Conservation (phyloP, 768 basidiomycete genomes). For the Hericium coralloides region DNA sequence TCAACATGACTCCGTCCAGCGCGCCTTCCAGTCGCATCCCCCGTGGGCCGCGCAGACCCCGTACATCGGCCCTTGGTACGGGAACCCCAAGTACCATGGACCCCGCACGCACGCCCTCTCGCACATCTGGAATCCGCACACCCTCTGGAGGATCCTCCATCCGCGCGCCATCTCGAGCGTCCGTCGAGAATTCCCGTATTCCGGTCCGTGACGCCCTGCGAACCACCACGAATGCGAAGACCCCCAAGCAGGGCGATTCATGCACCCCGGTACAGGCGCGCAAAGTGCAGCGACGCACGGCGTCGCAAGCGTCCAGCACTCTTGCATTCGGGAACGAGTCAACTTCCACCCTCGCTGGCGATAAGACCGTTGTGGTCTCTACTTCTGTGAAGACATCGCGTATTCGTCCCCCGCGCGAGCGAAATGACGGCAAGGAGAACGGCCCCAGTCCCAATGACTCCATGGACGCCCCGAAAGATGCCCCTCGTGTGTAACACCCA, state of each 20-base stretch:
- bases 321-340: background rate
- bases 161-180: background rate
- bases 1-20: background rate
- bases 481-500: background rate
- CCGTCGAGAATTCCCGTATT: background rate
- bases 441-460: background rate
- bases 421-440: slow-evolving; percentile 9
- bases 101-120: background rate
- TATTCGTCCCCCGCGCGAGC: background rate
- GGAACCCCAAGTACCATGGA: background rate
- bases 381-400: background rate
- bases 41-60: slow-evolving; percentile 9
- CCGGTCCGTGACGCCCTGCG: background rate
- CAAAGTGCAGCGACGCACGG: slow-evolving; percentile 5
- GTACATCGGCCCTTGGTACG: background rate
- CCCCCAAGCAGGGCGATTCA: background rate
- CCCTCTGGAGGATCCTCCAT: too few species aligned
- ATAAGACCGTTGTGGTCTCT: background rate
- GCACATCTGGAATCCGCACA: too few species aligned
- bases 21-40: slow-evolving; percentile 8
- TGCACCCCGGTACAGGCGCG: background rate
- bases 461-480: background rate
- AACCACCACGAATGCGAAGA: background rate
- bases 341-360: background rate
- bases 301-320: slow-evolving; percentile 1